These are phyloP conservation scores for Camelina sativa DNA, from an alignment of 345 rosid genomes.

Conservation along the genomic window DNA sequence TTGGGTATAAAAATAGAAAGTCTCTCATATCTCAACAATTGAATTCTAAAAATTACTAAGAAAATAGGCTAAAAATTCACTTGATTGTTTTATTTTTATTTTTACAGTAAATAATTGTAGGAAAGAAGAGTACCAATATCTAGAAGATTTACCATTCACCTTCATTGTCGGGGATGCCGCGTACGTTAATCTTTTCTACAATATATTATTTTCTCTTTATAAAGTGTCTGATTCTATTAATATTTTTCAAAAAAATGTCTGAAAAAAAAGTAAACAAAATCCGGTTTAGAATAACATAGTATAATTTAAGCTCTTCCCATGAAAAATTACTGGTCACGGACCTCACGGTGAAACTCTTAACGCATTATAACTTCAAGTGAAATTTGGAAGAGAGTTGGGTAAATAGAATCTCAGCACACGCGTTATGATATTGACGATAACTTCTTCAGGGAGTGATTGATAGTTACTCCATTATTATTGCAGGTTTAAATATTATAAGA, in stretches of 20 bases:
- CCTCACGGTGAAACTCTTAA: background rate
- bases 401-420: too few relatives aligned
- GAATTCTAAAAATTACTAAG: constrained; percentile 37
- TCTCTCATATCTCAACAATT: constrained; percentile 21
- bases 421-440: too few relatives aligned
- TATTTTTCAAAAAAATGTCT: background rate
- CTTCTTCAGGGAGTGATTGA: background rate
- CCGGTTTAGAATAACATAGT: background rate
- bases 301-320: background rate
- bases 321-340: background rate
- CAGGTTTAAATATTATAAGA: background rate
- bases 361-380: too few relatives aligned
- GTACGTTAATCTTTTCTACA: background rate
- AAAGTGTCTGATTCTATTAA: too few relatives aligned
- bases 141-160: constrained; percentile 40
- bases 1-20: constrained; percentile 43
- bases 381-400: too few relatives aligned
- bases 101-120: constrained; percentile 24
- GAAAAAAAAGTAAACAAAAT: background rate
- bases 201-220: background rate
- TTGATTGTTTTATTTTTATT: constrained; percentile 17
- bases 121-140: constrained; percentile 25
- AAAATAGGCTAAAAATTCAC: constrained; percentile 41
- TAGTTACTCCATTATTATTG: background rate
- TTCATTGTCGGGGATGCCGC: constrained; percentile 46